Percentiles rank a stretch among this genome's conserved stretches.
Conservation (phyloP, 306 rosid genomes). For the Cucumis sativus region DNA sequence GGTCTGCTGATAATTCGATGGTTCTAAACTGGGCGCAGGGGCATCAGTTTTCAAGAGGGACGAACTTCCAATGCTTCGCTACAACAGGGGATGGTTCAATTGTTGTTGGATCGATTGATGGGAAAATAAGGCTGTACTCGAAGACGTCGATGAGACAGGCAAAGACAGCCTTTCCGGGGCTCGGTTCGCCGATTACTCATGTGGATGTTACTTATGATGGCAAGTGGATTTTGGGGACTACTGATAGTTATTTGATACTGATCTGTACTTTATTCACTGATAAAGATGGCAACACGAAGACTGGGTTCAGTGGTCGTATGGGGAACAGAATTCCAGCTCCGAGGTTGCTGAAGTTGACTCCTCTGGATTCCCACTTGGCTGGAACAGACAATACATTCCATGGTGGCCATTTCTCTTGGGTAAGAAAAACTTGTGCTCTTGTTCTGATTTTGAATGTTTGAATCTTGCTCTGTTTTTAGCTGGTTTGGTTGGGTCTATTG, state of each 20-base stretch:
- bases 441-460: not conserved
- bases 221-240: conserved; percentile 79
- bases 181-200: conserved; percentile 63
- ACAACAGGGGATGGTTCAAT: conserved; percentile 79
- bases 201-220: conserved; percentile 92
- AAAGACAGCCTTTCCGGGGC: conserved; percentile 87
- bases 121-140: conserved; percentile 79
- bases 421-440: conserved; percentile 19
- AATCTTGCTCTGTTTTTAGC: not conserved
- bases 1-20: conserved; percentile 19
- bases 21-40: conserved; percentile 83
- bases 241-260: conserved; percentile 68
- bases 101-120: conserved; percentile 81
- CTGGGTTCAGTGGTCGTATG: conserved; percentile 74
- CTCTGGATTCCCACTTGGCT: conserved; percentile 87
- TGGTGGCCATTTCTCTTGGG: conserved; percentile 97
- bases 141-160: conserved; percentile 84
- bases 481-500: not conserved
- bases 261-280: conserved; percentile 76
- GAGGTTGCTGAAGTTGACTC: conserved; percentile 74
- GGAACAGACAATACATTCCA: conserved; percentile 63
- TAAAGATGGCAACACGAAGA: conserved; percentile 85
- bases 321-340: conserved; percentile 86
- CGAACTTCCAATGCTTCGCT: conserved; percentile 85
- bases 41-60: conserved; percentile 80